phyloP scores from a whole-genome alignment of 164 flowering plant species.

The Dillenia suffruticosa region DNA sequence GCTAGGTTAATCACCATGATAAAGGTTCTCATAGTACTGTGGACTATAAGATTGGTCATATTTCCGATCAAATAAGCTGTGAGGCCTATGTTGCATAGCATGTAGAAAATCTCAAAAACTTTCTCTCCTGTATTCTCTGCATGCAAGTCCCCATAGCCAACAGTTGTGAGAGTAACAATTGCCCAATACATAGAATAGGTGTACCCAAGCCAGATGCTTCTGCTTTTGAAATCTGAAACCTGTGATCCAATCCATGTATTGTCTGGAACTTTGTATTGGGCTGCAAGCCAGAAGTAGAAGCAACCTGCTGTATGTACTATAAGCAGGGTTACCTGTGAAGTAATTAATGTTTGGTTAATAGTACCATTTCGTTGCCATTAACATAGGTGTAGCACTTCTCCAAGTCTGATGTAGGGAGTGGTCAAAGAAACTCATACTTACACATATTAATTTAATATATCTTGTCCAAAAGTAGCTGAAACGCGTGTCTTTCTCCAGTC shows the following conservation, averaged over 20 bases:
- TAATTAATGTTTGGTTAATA: background rate
- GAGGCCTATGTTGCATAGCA: slow-evolving; percentile 91
- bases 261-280: slow-evolving; percentile 26
- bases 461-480: slow-evolving; percentile 83
- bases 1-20: slow-evolving; percentile 43
- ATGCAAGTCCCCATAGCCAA: slow-evolving; percentile 86
- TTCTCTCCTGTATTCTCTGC: slow-evolving; percentile 71
- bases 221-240: slow-evolving; percentile 39
- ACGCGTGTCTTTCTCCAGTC: slow-evolving; percentile 82
- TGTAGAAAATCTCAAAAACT: slow-evolving; percentile 60
- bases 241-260: slow-evolving; percentile 74
- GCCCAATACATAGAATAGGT: slow-evolving; percentile 83
- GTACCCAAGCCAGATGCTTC: slow-evolving; percentile 72
- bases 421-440: slow-evolving; percentile 22
- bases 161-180: slow-evolving; percentile 74
- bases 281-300: slow-evolving; percentile 72
- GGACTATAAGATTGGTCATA: slow-evolving; percentile 89
- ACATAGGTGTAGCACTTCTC: background rate
- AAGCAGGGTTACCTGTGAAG: slow-evolving; percentile 66
- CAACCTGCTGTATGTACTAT: slow-evolving; percentile 79
- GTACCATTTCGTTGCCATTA: background rate
- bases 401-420: background rate
- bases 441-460: slow-evolving; percentile 51
- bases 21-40: slow-evolving; percentile 53
- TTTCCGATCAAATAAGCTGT: slow-evolving; percentile 78